Conservation (phyloP, 2,329 filamentous ascomycete genomes). For the Neurospora crassa region DNA sequence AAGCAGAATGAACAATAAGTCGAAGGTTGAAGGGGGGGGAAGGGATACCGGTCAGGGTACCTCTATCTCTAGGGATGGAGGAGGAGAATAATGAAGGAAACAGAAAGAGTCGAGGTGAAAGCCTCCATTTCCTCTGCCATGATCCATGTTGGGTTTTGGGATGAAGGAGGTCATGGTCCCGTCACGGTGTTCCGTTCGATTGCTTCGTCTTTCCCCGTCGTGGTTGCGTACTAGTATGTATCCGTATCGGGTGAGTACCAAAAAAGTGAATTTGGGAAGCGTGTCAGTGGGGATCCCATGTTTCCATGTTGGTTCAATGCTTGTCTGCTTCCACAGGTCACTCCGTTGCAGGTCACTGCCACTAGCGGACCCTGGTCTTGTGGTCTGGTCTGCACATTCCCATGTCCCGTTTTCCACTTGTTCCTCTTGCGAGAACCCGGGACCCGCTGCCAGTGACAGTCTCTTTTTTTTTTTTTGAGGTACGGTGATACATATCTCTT, state of each 20-base stretch:
- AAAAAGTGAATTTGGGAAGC: not conserved
- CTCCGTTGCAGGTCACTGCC: not conserved
- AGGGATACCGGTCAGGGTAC: not conserved
- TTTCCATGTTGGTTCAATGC: not conserved
- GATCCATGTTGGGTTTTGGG: not conserved
- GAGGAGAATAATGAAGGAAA: not conserved
- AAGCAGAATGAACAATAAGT: not conserved
- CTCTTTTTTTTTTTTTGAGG: not conserved
- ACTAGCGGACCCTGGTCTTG: not conserved
- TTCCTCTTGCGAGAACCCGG: not conserved
- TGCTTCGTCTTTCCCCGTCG: not conserved
- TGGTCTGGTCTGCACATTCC: not conserved
- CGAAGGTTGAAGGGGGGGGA: not conserved
- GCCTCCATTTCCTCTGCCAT: not conserved
- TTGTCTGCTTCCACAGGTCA: not conserved
- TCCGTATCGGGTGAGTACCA: not conserved
- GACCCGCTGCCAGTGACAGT: not conserved
- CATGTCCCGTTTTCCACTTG: not conserved
- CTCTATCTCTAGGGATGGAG: not conserved
- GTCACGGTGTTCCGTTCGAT: conserved; percentile 1
- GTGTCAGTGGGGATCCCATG: not conserved
- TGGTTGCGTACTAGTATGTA: not conserved
- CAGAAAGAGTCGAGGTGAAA: not conserved
- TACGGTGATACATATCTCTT: not conserved
- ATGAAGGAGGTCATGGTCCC: not conserved